A percentile compares a stretch with the other conserved stretches of the same genome.
These are phyloP conservation scores for Tetradesmus lagerheimii DNA, from an alignment of 139 green algal species.

Conservation along the genomic window DNA sequence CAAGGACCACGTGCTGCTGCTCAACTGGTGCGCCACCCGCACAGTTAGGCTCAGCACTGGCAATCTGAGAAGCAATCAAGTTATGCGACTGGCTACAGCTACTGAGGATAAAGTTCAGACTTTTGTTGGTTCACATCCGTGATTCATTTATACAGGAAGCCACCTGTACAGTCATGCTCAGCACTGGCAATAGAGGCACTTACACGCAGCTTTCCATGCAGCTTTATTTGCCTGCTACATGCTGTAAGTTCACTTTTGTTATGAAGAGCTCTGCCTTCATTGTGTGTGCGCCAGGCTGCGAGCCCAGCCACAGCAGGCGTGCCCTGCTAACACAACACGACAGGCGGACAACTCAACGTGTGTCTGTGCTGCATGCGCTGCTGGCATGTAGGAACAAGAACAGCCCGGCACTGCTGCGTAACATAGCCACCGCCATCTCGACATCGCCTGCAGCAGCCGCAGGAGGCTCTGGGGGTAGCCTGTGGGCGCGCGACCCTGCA, in stretches of 20 bases:
- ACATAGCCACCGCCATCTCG: constrained; percentile 3
- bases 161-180: no score
- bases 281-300: no score
- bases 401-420: constrained; percentile 22
- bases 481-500: background rate
- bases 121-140: no score
- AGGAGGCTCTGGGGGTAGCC: background rate
- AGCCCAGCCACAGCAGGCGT: background rate
- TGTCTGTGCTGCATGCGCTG: background rate
- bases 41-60: background rate
- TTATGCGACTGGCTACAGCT: no score
- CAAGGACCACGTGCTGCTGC: constrained; percentile 15
- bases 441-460: background rate
- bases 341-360: background rate
- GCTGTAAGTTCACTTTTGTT: no score
- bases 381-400: background rate
- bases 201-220: no score
- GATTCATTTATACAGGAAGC: no score
- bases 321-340: background rate
- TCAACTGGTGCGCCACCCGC: background rate
- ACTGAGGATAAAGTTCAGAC: no score
- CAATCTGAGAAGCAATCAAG: no score
- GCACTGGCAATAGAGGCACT: no score
- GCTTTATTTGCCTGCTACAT: no score
- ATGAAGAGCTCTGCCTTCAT: no score